Base-by-base conservation (phyloP, 306 rosid genomes). In the Acacia acuminata region DNA sequence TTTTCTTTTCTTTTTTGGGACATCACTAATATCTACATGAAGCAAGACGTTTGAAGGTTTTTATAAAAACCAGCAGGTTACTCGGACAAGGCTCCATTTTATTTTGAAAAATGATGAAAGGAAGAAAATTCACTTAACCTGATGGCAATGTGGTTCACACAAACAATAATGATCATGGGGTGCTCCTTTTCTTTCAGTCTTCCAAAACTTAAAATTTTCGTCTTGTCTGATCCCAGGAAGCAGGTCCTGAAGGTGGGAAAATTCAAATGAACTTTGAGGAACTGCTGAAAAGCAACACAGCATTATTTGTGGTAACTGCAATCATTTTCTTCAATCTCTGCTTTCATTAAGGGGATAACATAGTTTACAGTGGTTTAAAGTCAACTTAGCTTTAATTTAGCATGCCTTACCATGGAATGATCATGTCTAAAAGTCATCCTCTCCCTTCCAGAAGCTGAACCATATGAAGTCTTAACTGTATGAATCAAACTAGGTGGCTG, bases 211-310 rank as follows among this genome's bases (percentile, higher is more conserved):
- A 30, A 74, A 47, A 0, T 84, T 81, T 80, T 50, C 42, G 61
- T 30, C 65, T 5, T 69, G 84, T 77, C 77, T 77, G 48, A 80
- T 86, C 80, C 82, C 90, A 93, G 99, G 99, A 96, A 89, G 99
- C 96, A 65, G 94, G 93, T 78, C 94, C 94, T 0, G 97, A 93
- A 82, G 98, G 92, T 86, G 98, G 98, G 43, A 96, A 96, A 85
- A 92, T 93, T 91, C 97, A 90, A 86, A 87, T 91, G 89, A 94
- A 92, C 87, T 96, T 96, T 78, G 98, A 93, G 92, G 96, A 96
- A 64, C 88, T 96, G 81, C 89, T 93, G 82, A 96, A 96, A 89
- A 92, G 98, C 90, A 96, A 93, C 86, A 96, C 98, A 34, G 88
- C 96, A 77, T 80, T 96, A 79, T 96, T 90, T 89, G 99, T 96